phyloP scores from a whole-genome alignment of 768 basidiomycete genomes.

The Boletus reticulatus region DNA sequence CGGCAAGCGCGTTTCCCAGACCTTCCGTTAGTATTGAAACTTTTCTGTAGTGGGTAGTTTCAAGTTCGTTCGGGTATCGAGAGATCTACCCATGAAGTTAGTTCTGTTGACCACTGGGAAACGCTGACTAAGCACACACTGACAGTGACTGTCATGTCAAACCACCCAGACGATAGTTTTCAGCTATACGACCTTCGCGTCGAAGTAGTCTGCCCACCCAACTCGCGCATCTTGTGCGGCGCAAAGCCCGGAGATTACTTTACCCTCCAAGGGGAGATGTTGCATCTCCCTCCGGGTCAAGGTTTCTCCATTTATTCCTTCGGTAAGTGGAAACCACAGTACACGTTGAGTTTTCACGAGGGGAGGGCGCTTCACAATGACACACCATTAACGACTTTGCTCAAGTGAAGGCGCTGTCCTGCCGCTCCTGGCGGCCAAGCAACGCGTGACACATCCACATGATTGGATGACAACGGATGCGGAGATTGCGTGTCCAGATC shows the following conservation, averaged over 20 bases:
- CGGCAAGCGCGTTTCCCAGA: too few species aligned
- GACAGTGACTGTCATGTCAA: background rate
- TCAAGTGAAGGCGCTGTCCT: slow-evolving; percentile 50
- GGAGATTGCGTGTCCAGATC: slow-evolving; percentile 66
- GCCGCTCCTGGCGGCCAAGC: slow-evolving; percentile 67
- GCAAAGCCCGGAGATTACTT: slow-evolving; percentile 65
- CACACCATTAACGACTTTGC: background rate
- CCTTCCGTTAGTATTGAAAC: too few species aligned
- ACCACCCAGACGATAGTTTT: slow-evolving; percentile 42
- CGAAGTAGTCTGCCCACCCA: slow-evolving; percentile 59
- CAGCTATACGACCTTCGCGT: slow-evolving; percentile 64
- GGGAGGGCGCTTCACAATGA: too few species aligned
- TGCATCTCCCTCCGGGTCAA: slow-evolving; percentile 57
- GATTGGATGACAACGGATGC: slow-evolving; percentile 73
- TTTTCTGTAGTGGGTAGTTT: too few species aligned
- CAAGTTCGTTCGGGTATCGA: too few species aligned
- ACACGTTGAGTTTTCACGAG: too few species aligned
- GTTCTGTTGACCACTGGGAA: too few species aligned
- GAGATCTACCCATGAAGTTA: too few species aligned
- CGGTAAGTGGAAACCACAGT: slow-evolving; percentile 29
- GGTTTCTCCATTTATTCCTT: slow-evolving; percentile 71
- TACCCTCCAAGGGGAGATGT: slow-evolving; percentile 60
- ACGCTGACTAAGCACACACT: too few species aligned
- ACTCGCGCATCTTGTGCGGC: slow-evolving; percentile 57
- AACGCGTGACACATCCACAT: slow-evolving; percentile 49